Percentiles rank a stretch among this genome's conserved stretches.
phyloP scores from a whole-genome alignment of 2,329 filamentous ascomycete species.

The Nemania abortiva region DNA sequence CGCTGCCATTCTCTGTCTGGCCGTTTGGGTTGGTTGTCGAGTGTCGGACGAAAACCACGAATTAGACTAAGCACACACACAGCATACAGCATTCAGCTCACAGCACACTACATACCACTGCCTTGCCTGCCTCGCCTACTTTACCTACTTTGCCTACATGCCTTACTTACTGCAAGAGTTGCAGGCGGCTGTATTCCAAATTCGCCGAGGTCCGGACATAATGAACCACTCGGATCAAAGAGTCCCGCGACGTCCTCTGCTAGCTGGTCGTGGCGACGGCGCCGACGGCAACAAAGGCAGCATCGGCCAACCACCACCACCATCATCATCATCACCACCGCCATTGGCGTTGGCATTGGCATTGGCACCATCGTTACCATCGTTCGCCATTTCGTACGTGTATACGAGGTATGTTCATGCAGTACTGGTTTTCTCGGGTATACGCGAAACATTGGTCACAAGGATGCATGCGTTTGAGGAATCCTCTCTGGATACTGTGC shows the following conservation, averaged over 20 bases:
- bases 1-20: conserved; percentile 20
- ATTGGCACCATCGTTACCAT: not conserved
- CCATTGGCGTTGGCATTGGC: not conserved
- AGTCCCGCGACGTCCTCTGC: conserved; percentile 10
- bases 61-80: not conserved
- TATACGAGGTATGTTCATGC: not conserved
- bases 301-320: conserved; percentile 16
- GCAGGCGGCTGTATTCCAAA: conserved; percentile 36
- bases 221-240: conserved; percentile 30
- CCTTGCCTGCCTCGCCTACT: not conserved
- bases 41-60: conserved; percentile 1
- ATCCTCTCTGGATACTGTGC: not conserved
- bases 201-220: conserved; percentile 30
- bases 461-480: conserved; percentile 23
- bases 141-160: not conserved
- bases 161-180: conserved; percentile 21
- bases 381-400: not conserved
- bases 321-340: conserved; percentile 11
- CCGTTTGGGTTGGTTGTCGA: conserved; percentile 1
- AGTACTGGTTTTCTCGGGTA: conserved; percentile 1
- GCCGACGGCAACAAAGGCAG: not conserved
- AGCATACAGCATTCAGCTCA: not conserved
- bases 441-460: conserved; percentile 1
- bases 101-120: not conserved
- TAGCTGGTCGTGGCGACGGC: conserved; percentile 8